Percentiles rank a stretch among this genome's conserved stretches.
phyloP scores from a whole-genome alignment of 768 basidiomycete species.

The Boletales sp. region DNA sequence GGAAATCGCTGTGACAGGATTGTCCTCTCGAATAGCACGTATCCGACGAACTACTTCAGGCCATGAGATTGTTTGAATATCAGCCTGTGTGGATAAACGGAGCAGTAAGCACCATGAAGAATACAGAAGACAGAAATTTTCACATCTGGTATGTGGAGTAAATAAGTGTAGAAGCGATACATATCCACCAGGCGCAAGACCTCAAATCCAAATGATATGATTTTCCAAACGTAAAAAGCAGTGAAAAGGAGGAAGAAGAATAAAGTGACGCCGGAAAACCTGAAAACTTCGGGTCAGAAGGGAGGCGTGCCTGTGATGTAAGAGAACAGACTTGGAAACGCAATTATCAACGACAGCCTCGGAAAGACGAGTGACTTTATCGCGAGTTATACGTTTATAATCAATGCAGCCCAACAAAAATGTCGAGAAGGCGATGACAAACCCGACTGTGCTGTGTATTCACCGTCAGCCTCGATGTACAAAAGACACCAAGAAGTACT shows the following conservation, averaged over 20 bases:
- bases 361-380: conserved; percentile 63
- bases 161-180: conserved; percentile 93
- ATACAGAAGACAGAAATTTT: conserved; percentile 19
- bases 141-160: conserved; percentile 94
- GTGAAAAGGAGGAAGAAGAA: conserved; percentile 83
- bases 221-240: conserved; percentile 88
- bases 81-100: conserved; percentile 57
- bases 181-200: conserved; percentile 83
- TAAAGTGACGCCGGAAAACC: conserved; percentile 81
- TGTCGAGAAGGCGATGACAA: conserved; percentile 97
- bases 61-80: conserved; percentile 98
- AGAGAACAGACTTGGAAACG: conserved; percentile 64
- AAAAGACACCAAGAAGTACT: conserved; percentile 36
- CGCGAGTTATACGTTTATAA: conserved; percentile 73
- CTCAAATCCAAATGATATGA: conserved; percentile 71
- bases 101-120: conserved; percentile 9
- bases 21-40: conserved; percentile 84
- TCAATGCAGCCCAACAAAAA: conserved; percentile 95
- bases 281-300: conserved; percentile 30
- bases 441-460: conserved; percentile 81
- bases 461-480: conserved; percentile 21
- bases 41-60: conserved; percentile 90
- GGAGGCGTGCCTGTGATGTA: not conserved
- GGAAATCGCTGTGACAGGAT: conserved; percentile 86
- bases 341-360: conserved; percentile 84